Base-by-base conservation (phyloP, 2,329 filamentous ascomycete species). In the Penicillium sp. region DNA sequence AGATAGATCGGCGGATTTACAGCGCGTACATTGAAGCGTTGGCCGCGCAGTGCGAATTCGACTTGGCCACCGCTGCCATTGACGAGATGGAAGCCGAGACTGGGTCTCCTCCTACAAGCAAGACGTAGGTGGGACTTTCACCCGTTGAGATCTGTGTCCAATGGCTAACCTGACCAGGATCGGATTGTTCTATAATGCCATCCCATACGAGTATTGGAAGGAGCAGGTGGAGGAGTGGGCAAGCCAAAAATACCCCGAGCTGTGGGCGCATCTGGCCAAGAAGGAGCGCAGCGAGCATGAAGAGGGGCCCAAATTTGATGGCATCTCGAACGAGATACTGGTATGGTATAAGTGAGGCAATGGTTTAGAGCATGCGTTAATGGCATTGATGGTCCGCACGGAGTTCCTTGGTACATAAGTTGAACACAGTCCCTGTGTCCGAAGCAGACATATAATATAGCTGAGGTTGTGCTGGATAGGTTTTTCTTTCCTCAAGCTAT, bases 11-110 rank as follows among this genome's bases (percentile, higher is more conserved):
- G 18, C 68, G 77, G 2, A 79, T 97, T 10, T 91, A 87, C 69
- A 80, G 80, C 16, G 82, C 84, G 1, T 97, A 95, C 64, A 74
- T 86, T 39, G 86, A 82, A 7, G 87, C 87, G 0, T 67, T 95
- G 45, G 87, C 86, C 0, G 82, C 83, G 3, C 86, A 88, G 54
- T 84, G 82, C 20, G 76, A 84, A 40, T 76, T 87, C 38, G 80
- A 87, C 16, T 82, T 86, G 57, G 83, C 83, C 2, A 79, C 82
- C 56, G 71, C 75, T 47, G 72, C 87, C 27, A 74, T 95, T 35
- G 75, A 82, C 55, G 76, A 79, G 24, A 87, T 87, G 73, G 77
- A 85, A 54, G 74, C 74, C 40, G 80, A 81, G 46, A 79, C 84
- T 46, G 87, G 86, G 9, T 74, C 81, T 46, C 75, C 75, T 51